Evolutionary conservation across 1,284 basidiomycete species (phyloP).

Genomic region (Sphaerobolus stellatus): DNA sequence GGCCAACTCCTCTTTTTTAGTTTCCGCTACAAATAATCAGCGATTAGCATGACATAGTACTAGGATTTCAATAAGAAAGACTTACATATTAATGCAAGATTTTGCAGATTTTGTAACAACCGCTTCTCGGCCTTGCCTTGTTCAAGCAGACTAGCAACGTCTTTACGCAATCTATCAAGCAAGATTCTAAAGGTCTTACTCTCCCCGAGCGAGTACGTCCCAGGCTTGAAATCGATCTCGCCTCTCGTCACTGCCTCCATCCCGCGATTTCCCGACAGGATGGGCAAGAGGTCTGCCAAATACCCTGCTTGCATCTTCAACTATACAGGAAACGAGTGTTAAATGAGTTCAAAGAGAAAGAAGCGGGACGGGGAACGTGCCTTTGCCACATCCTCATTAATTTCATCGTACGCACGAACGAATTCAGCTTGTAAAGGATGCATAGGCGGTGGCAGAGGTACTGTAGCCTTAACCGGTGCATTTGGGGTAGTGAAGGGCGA

Average conservation of each 20-base stretch:
- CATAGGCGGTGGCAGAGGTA: background rate
- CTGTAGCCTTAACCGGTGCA: background rate
- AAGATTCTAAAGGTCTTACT: slow-evolving; percentile 49
- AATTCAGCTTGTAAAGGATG: slow-evolving; percentile 20
- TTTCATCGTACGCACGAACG: slow-evolving; percentile 9
- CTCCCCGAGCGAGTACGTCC: slow-evolving; percentile 58
- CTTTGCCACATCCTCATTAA: slow-evolving; percentile 15
- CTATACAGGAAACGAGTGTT: slow-evolving; percentile 1
- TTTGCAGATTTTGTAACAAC: slow-evolving; percentile 54
- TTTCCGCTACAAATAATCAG: slow-evolving; percentile 49
- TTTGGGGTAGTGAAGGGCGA: background rate
- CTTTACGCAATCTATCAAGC: slow-evolving; percentile 47
- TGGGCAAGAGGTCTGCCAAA: slow-evolving; percentile 3
- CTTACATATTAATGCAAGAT: slow-evolving; percentile 65
- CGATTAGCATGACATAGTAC: background rate
- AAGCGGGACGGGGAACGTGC: slow-evolving; percentile 6
- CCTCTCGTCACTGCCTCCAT: slow-evolving; percentile 3
- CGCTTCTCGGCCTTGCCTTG: slow-evolving; percentile 42
- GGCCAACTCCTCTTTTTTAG: slow-evolving; percentile 70
- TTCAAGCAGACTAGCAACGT: slow-evolving; percentile 51
- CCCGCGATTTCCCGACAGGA: background rate
- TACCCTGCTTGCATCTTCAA: slow-evolving; percentile 13
- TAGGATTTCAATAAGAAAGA: slow-evolving; percentile 7
- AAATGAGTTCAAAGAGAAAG: background rate
- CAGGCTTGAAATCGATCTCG: slow-evolving; percentile 7